A percentile compares a stretch with the other conserved stretches of the same genome.
Evolutionary conservation across 805 yeast species (phyloP).

Genomic region (Wickerhamiella nectarea): DNA sequence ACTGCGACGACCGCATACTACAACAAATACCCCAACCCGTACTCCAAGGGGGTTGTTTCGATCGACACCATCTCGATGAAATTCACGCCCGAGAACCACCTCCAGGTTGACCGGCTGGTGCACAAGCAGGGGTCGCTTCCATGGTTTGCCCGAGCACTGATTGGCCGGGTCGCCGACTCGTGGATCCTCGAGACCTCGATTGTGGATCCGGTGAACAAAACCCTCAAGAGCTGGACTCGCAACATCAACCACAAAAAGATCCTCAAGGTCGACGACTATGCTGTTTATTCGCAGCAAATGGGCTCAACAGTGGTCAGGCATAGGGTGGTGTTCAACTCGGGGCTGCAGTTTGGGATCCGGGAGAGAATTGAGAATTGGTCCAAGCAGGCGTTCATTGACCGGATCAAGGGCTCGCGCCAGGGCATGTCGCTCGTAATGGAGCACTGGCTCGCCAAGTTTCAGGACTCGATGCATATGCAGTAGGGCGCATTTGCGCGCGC

Average conservation of each 20-base stretch:
- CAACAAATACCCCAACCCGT: conserved; percentile 63
- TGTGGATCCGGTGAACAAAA: conserved; percentile 45
- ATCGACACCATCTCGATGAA: conserved; percentile 57
- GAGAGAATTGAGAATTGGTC: conserved; percentile 77
- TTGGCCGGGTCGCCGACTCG: conserved; percentile 54
- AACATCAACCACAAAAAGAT: conserved; percentile 75
- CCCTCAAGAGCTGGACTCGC: conserved; percentile 56
- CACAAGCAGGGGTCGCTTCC: conserved; percentile 74
- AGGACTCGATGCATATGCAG: not conserved
- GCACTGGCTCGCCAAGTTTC: conserved; percentile 24
- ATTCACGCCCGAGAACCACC: conserved; percentile 48
- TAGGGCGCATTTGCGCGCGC: not conserved
- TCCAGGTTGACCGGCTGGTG: conserved; percentile 60
- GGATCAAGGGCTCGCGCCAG: conserved; percentile 47
- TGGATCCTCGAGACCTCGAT: conserved; percentile 73
- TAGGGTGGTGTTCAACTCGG: conserved; percentile 43
- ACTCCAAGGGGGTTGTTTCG: conserved; percentile 69
- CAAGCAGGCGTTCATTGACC: conserved; percentile 50
- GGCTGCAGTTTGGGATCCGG: conserved; percentile 56
- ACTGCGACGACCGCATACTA: conserved; percentile 68
- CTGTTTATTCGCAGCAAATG: conserved; percentile 33
- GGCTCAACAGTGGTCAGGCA: conserved; percentile 36
- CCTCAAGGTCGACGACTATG: conserved; percentile 64
- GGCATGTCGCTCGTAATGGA: conserved; percentile 75
- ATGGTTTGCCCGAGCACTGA: conserved; percentile 56